Base-by-base conservation (phyloP, 768 basidiomycete species). In the Zangia roseola region DNA sequence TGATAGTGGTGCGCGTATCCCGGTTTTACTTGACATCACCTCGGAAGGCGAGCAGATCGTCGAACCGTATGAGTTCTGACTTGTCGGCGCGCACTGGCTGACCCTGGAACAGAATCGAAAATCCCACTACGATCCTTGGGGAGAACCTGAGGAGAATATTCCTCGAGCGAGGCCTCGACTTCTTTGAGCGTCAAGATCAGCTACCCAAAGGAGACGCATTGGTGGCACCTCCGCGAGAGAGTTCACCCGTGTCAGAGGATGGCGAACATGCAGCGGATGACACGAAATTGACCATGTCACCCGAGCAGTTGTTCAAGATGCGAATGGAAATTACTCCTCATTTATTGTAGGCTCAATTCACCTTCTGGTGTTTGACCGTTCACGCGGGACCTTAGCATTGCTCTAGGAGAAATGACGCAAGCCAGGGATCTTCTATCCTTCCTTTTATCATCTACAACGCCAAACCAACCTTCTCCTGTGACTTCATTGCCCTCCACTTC, bases 371-470 rank as follows among this genome's bases (percentile, higher is more conserved):
- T 34, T 37, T 19, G 30, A 26, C 30, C n/a, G 44, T 49, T 67
- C 47, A 65, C 53, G 46, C 53, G 20, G 33, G 34, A 41, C 45
- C 40, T 30, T 53, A 90, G 88, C 54, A 78, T 83, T 51, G 87
- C 89, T 23, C 69, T 84, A 40, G 88, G 88, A 47, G 91, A 93
- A 67, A 86, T 92, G 79, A 77, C 80, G 7, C 83, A 84, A 47
- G 88, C 88, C 10, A 79, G 78, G 55, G 87, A 90, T 52, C 72
- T 93, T 20, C 69, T 93, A 24, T 71, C 76, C 20, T 72, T 81
- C 23, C 69, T 91, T 13, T 68, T 90, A 13, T 65, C 75, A 25
- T 69, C 76, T 10, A 54, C 72, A 7, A 47, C 59, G 13, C 68
- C 76, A 25, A 69, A 72, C 30, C 70, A 65, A 46, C 62, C 56